Base-by-base conservation (phyloP, 495 filamentous ascomycete species). In the Neurospora sp. region DNA sequence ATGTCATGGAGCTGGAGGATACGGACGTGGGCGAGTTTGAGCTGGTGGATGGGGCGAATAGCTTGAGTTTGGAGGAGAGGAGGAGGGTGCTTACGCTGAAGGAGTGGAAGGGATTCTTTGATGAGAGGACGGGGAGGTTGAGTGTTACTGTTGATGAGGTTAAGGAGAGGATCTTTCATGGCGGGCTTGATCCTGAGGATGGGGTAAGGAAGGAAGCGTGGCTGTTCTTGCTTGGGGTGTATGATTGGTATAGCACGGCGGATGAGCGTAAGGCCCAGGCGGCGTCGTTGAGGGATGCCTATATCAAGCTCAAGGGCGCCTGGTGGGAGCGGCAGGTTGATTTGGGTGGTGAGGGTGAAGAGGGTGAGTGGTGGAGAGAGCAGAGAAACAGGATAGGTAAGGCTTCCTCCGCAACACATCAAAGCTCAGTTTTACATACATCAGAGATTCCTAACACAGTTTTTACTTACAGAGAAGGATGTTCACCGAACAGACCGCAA, bases 281-380 rank as follows among this genome's bases (percentile, higher is more conserved):
- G 76, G 93, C 94, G 39, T 97, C 93, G 17, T 89, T 95, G 45
- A 86, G 96, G 7, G 96, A 99, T 75, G 93, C 96, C 76, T 98
- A 98, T 76, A 91, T 98, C 70, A 91, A 94, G 70, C 84, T 99
- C 31, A 99, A 99, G 81, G 94, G 92, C 0, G 88, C 91, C 19
- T 99, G 96, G 96, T 99, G 96, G 96, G 94, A 98, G 77, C 88
- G 91, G 54, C 91, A 98, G 82, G 88, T 96, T 7, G 93, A 97
- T 73, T 88, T 91, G 9, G 90, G 90, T 43, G 90, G 91, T 7
- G 90, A 92, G 21, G 84, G 87, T 3, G 91, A 96, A 72, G 88
- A 94, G 74, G 90, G 90, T 42, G 96, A 99, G 72, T 95, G 93
- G 88, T 99, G 94, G 94, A 90, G 94, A 74, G 96, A 99, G 82